These are phyloP conservation scores for Chaetoscypha palmicola DNA, from an alignment of 2,329 filamentous ascomycete genomes.

Conservation along the genomic window DNA sequence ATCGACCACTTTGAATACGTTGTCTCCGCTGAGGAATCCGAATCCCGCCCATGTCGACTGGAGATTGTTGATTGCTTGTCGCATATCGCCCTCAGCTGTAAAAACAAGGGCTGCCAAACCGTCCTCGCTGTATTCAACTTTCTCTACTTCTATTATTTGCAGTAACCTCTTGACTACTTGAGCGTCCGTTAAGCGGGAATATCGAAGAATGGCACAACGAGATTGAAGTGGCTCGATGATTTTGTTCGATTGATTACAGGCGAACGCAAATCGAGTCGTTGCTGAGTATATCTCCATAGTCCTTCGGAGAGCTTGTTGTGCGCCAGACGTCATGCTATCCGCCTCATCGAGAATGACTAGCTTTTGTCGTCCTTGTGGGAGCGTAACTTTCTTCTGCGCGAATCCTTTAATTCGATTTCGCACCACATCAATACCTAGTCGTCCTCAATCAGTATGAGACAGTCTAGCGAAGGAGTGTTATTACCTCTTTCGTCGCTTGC, in stretches of 20 bases:
- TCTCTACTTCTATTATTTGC: conserved; percentile 89
- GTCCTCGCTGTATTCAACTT: conserved; percentile 85
- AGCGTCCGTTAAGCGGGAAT: conserved; percentile 82
- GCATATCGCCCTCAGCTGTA: conserved; percentile 96
- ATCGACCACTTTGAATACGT: conserved; percentile 96
- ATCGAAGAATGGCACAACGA: conserved; percentile 90
- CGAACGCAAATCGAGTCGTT: conserved; percentile 94
- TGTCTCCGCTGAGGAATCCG: conserved; percentile 94
- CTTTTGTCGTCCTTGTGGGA: conserved; percentile 87
- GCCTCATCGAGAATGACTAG: conserved; percentile 96
- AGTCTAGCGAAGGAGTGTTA: too few species aligned
- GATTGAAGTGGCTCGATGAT: conserved; percentile 99
- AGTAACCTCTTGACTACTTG: conserved; percentile 86
- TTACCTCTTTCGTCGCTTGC: conserved; percentile 86
- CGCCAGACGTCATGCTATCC: conserved; percentile 95
- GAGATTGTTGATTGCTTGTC: conserved; percentile 96
- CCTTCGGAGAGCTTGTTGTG: conserved; percentile 86
- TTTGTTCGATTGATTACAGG: conserved; percentile 98
- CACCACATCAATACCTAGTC: conserved; percentile 84
- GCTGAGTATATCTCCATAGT: conserved; percentile 99
- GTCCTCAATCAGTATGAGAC: neutral
- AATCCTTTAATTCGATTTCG: conserved; percentile 97
- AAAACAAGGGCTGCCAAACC: conserved; percentile 95
- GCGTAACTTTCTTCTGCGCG: conserved; percentile 96
- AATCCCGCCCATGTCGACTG: conserved; percentile 92